Base-by-base conservation (phyloP, 306 rosid genomes). In the Castanopsis chinensis region DNA sequence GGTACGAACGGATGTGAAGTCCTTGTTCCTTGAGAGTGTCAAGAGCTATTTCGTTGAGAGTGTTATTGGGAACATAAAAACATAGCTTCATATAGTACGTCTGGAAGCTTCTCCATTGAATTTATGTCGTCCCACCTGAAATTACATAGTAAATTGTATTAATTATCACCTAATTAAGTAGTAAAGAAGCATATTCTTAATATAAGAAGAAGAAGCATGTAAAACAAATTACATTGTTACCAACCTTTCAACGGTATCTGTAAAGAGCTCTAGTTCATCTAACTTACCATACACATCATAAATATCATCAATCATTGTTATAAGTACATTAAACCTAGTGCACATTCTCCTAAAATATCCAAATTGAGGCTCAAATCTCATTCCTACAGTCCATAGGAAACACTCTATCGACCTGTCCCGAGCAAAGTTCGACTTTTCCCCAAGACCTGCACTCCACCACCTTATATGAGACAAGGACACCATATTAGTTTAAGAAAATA, bases 21-120 rank as follows among this genome's bases (percentile, higher is more conserved):
- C 51, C 67, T 14, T 45, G 13, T 1, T 64, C 56, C 17, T 51
- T 77, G 5, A 73, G 33, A 4, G 4, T 1, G 33, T 73, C 58
- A 57, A 55, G 58, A 33, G 71, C 78, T 3, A 81, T 41, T 37
- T 76, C 68, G 4, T 82, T 73, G 11, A 77, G 5, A 5, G 52
- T 11, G 28, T 82, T 77, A 12, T 54, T 8, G 32, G 73, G 32
- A 1, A 73, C 45, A 2, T 78, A 5, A 3, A 78, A 78, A 51
- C 80, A 78, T 15, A 12, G 27, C 19, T 83, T 68, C 86, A 78
- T 73, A 21, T 78, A 83, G 2, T 68, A n/a, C n/a, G n/a, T n/a
- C 65, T 12, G 86, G 81, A 5, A 83, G 75, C 4, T 51, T 21
- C 3, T 75, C 79, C 58, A 72, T 43, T 7, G 52, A 68, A 65